Percentiles rank a stretch among this genome's conserved stretches.
These are phyloP conservation scores for Xerocomellus dryophilus DNA, from an alignment of 768 basidiomycete species.

Conservation along the genomic window DNA sequence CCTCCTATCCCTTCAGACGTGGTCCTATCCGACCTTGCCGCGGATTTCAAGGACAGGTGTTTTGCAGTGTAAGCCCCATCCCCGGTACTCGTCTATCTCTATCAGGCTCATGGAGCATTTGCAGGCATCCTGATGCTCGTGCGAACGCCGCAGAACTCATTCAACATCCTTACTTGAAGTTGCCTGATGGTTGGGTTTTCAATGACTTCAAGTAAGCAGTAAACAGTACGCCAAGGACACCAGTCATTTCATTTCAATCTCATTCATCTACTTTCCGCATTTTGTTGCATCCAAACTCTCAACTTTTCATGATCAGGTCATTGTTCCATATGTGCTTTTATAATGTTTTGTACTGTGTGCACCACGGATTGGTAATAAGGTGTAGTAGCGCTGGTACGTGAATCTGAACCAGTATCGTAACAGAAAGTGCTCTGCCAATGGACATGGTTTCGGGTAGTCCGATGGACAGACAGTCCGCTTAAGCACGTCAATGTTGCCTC, in stretches of 20 bases:
- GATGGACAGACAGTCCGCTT: neutral
- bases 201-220: conserved; percentile 42
- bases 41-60: conserved; percentile 85
- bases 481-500: neutral
- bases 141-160: conserved; percentile 77
- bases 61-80: conserved; percentile 73
- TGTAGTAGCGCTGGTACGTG: conserved; percentile 33
- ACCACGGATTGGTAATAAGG: conserved; percentile 26
- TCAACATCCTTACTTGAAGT: conserved; percentile 71
- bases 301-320: conserved; percentile 13
- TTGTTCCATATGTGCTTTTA: conserved; percentile 33
- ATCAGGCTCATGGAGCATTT: conserved; percentile 2
- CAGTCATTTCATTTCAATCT: conserved; percentile 19
- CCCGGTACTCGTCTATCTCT: neutral
- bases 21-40: conserved; percentile 65
- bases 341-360: conserved; percentile 32
- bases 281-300: conserved; percentile 21
- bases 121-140: conserved; percentile 79
- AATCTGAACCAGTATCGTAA: conserved; percentile 16
- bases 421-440: neutral
- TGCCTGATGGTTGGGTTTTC: conserved; percentile 75
- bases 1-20: conserved; percentile 90
- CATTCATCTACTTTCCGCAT: conserved; percentile 27
- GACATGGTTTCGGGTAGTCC: neutral
- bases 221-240: conserved; percentile 18